Percentiles rank a stretch among this genome's conserved stretches.
These are phyloP conservation scores for Galeopsis tetrahit DNA, from an alignment of 257 asterid genomes.

Conservation along the genomic window DNA sequence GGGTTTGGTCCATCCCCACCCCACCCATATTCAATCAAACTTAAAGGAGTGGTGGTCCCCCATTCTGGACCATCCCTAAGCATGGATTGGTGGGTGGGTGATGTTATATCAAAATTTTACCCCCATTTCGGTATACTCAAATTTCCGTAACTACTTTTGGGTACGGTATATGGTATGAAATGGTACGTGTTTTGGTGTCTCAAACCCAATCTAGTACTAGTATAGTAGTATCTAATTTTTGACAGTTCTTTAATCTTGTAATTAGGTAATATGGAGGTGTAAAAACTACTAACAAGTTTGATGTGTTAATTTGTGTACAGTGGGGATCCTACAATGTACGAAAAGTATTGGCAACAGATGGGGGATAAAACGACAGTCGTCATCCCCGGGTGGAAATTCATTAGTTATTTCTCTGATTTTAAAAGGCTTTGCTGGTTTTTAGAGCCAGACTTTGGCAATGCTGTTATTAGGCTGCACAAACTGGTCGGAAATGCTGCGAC, in stretches of 20 bases:
- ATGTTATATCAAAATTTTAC: conserved; percentile 34
- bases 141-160: too few relatives aligned
- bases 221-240: neutral
- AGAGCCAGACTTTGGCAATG: conserved; percentile 69
- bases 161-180: too few relatives aligned
- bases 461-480: conserved; percentile 70
- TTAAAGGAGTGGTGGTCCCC: conserved; percentile 43
- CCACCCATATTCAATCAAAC: conserved; percentile 58
- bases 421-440: conserved; percentile 83
- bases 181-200: too few relatives aligned
- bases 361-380: conserved; percentile 72
- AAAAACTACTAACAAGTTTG: neutral
- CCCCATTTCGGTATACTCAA: too few relatives aligned
- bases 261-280: neutral
- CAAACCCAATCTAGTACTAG: too few relatives aligned
- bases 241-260: neutral
- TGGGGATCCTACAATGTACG: conserved; percentile 98
- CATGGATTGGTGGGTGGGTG: conserved; percentile 44
- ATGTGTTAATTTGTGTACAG: conserved; percentile 39
- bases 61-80: conserved; percentile 50
- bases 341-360: conserved; percentile 69
- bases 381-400: conserved; percentile 88
- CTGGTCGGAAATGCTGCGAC: conserved; percentile 81
- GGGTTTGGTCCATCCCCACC: conserved; percentile 55
- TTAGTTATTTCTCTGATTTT: conserved; percentile 82